These are phyloP conservation scores for Brassica cretica DNA, from an alignment of 345 rosid species.

Conservation along the genomic window DNA sequence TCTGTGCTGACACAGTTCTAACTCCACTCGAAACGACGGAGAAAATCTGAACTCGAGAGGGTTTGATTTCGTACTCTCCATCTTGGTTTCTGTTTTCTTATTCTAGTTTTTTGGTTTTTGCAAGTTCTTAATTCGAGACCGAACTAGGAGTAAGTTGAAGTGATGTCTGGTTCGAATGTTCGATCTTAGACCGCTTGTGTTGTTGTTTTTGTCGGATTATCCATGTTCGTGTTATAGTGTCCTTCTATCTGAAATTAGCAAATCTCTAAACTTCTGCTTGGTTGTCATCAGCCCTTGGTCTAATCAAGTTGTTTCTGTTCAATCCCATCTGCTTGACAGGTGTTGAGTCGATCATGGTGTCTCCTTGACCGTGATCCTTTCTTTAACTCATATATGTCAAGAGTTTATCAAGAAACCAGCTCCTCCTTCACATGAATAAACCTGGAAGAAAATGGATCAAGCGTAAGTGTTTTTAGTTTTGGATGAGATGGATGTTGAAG, in stretches of 20 bases:
- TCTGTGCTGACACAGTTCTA: background rate
- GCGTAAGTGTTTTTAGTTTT: background rate
- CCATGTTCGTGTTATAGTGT: background rate
- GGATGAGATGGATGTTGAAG: constrained; percentile 31
- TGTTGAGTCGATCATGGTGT: background rate
- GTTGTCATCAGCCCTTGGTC: background rate
- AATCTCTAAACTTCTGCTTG: background rate
- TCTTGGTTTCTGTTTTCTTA: background rate
- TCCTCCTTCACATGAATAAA: constrained; percentile 13
- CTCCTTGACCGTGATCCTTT: background rate
- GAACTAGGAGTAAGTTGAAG: constrained; percentile 8
- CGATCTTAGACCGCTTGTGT: background rate
- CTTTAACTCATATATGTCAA: background rate
- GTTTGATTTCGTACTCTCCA: constrained; percentile 3
- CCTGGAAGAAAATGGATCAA: background rate
- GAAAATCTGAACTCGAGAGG: constrained; percentile 7
- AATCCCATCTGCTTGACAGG: background rate
- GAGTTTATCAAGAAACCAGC: too few relatives aligned
- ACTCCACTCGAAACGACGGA: background rate
- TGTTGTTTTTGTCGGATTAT: background rate
- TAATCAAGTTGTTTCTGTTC: background rate
- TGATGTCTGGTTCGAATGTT: background rate
- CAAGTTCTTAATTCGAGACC: background rate
- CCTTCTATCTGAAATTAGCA: background rate
- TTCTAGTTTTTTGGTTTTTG: background rate